Evolutionary conservation across 1,284 basidiomycete species (phyloP).

Genomic region (Porodaedalea pini): DNA sequence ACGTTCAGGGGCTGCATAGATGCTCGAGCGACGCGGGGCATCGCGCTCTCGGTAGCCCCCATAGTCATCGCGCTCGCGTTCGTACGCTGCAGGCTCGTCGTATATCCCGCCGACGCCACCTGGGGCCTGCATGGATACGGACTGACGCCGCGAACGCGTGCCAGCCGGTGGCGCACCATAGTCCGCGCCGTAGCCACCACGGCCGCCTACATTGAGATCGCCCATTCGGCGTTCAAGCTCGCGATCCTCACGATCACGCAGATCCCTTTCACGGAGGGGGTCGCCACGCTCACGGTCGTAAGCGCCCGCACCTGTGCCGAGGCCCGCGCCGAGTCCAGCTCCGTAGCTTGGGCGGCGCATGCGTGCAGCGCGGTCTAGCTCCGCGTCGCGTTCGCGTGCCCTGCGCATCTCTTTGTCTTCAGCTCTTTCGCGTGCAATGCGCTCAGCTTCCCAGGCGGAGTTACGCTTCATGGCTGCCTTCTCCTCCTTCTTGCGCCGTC

Average conservation of each 20-base stretch:
- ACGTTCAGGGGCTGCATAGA: slow-evolving; percentile 9
- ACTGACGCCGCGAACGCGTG: slow-evolving; percentile 16
- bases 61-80: slow-evolving; percentile 17
- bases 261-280: slow-evolving; percentile 1
- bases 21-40: slow-evolving; percentile 2
- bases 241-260: slow-evolving; percentile 15
- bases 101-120: slow-evolving; percentile 6
- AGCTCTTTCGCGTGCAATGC: slow-evolving; percentile 39
- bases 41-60: slow-evolving; percentile 5
- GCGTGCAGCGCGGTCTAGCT: slow-evolving; percentile 27
- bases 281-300: slow-evolving; percentile 14
- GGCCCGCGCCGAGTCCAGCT: slow-evolving; percentile 9
- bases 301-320: not conserved
- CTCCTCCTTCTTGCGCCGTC: slow-evolving; percentile 37
- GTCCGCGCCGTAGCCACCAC: slow-evolving; percentile 9
- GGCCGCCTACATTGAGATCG: slow-evolving; percentile 19
- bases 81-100: slow-evolving; percentile 21
- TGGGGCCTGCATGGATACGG: slow-evolving; percentile 9
- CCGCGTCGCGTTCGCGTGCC: slow-evolving; percentile 32
- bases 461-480: slow-evolving; percentile 49
- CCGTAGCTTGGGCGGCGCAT: slow-evolving; percentile 25
- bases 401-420: slow-evolving; percentile 50
- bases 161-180: slow-evolving; percentile 14
- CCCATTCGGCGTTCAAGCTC: slow-evolving; percentile 20
- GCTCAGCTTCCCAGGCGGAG: slow-evolving; percentile 40